Conservation (phyloP, 768 basidiomycete species). For the Artomyces pyxidatus region DNA sequence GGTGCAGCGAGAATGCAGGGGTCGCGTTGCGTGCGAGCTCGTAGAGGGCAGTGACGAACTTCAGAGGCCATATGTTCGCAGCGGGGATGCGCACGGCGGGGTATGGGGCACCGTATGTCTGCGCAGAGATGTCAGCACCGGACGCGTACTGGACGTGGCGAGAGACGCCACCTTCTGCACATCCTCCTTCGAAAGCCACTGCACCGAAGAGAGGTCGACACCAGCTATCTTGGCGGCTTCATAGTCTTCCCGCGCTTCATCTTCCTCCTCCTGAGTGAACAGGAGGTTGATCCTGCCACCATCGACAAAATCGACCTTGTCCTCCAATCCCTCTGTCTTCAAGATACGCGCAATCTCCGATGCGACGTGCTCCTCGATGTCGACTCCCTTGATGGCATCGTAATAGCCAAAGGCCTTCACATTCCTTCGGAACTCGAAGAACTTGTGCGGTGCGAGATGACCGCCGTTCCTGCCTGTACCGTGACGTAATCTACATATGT, state of each 20-base stretch:
- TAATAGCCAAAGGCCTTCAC: constrained; percentile 35
- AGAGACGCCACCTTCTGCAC: constrained; percentile 35
- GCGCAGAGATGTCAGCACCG: not conserved
- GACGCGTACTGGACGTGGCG: not conserved
- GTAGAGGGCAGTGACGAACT: constrained; percentile 66
- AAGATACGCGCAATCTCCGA: constrained; percentile 42
- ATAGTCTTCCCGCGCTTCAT: constrained; percentile 34
- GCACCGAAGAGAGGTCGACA: constrained; percentile 33
- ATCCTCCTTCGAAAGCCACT: constrained; percentile 40
- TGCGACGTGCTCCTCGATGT: constrained; percentile 51
- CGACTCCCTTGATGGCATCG: constrained; percentile 46
- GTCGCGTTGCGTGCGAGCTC: constrained; percentile 29
- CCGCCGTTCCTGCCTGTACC: constrained; percentile 71
- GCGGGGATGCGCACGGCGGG: constrained; percentile 45
- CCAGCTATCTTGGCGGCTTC: constrained; percentile 48
- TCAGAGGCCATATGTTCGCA: constrained; percentile 72
- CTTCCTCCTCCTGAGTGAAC: constrained; percentile 37
- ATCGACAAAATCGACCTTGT: constrained; percentile 53
- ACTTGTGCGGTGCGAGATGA: constrained; percentile 50
- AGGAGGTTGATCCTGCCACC: constrained; percentile 47
- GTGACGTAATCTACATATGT: not conserved
- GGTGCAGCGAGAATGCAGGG: constrained; percentile 32
- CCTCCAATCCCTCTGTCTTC: constrained; percentile 31
- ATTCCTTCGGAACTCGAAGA: constrained; percentile 36
- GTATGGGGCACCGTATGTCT: constrained; percentile 39